Percentiles rank a stretch among this genome's conserved stretches.
Conservation (phyloP, 2,329 filamentous ascomycete species). For the Metarhizium humberi region DNA sequence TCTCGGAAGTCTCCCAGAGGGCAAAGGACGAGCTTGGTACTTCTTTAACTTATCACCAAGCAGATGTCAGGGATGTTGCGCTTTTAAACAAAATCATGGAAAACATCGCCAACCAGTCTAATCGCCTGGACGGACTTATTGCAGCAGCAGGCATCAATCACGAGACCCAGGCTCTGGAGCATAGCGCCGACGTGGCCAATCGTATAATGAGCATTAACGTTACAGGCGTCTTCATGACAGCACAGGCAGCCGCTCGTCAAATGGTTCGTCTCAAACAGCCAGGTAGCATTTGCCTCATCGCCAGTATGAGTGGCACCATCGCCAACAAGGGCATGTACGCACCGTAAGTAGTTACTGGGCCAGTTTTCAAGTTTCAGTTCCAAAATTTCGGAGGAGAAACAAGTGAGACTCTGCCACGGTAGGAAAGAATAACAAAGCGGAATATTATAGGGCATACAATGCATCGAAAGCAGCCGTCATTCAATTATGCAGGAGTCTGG, state of each 20-base stretch:
- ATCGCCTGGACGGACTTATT: constrained; percentile 60
- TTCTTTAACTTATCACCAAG: constrained; percentile 62
- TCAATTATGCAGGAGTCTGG: constrained; percentile 49
- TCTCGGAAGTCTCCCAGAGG: constrained; percentile 53
- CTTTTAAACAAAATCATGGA: constrained; percentile 58
- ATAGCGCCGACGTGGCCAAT: constrained; percentile 64
- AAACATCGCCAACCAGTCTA: constrained; percentile 59
- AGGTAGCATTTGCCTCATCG: constrained; percentile 58
- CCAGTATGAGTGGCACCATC: constrained; percentile 60
- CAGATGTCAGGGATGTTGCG: constrained; percentile 69
- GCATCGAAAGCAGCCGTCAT: constrained; percentile 52
- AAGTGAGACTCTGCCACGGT: constrained; percentile 26
- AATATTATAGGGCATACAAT: constrained; percentile 44
- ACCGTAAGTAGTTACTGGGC: no score
- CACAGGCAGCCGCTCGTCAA: constrained; percentile 77
- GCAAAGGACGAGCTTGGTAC: constrained; percentile 57
- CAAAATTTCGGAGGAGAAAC: no score
- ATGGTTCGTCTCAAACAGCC: constrained; percentile 49
- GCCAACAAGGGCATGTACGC: constrained; percentile 48
- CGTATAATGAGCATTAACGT: constrained; percentile 79
- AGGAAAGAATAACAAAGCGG: no score
- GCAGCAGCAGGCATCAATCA: constrained; percentile 41
- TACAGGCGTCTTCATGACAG: constrained; percentile 78
- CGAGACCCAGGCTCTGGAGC: constrained; percentile 56
- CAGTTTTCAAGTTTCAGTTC: constrained; percentile 15